A percentile compares a stretch with the other conserved stretches of the same genome.
These are phyloP conservation scores for Apiospora hydei DNA, from an alignment of 2,329 filamentous ascomycete genomes.

Conservation along the genomic window DNA sequence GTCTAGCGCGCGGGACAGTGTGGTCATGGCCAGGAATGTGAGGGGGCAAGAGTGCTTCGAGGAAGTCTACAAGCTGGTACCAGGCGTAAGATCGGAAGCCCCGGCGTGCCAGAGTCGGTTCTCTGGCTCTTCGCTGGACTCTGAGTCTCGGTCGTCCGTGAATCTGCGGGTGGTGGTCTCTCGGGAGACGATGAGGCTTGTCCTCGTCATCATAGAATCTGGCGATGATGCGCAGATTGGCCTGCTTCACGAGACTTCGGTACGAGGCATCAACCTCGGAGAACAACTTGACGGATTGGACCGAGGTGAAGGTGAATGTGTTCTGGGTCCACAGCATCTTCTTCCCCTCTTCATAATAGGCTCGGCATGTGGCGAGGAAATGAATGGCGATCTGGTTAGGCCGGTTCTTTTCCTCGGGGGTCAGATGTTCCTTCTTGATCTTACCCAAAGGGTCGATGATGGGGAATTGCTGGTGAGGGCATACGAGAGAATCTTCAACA, in stretches of 20 bases:
- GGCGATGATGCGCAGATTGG: constrained; percentile 62
- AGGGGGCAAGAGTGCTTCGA: constrained; percentile 58
- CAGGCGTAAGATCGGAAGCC: constrained; percentile 63
- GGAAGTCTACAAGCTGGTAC: constrained; percentile 61
- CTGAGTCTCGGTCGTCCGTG: constrained; percentile 51
- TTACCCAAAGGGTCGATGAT: constrained; percentile 63
- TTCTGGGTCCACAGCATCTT: constrained; percentile 60
- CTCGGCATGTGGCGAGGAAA: constrained; percentile 59
- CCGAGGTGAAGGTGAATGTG: constrained; percentile 62
- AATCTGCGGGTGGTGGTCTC: constrained; percentile 52
- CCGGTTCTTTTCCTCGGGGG: constrained; percentile 50
- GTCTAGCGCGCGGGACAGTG: constrained; percentile 41
- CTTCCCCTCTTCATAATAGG: constrained; percentile 57
- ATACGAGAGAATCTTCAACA: constrained; percentile 59
- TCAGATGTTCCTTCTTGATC: constrained; percentile 51
- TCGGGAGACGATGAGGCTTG: constrained; percentile 48
- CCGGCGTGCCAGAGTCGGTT: constrained; percentile 54
- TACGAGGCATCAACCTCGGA: constrained; percentile 51
- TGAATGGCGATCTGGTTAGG: constrained; percentile 59
- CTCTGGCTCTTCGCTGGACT: constrained; percentile 52
- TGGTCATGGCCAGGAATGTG: constrained; percentile 50
- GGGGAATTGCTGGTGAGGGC: constrained; percentile 56
- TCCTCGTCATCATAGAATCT: constrained; percentile 62
- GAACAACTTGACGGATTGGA: constrained; percentile 57
- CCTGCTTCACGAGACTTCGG: constrained; percentile 52